Base-by-base conservation (phyloP, 2,329 filamentous ascomycete species). In the Fusarium albidum region DNA sequence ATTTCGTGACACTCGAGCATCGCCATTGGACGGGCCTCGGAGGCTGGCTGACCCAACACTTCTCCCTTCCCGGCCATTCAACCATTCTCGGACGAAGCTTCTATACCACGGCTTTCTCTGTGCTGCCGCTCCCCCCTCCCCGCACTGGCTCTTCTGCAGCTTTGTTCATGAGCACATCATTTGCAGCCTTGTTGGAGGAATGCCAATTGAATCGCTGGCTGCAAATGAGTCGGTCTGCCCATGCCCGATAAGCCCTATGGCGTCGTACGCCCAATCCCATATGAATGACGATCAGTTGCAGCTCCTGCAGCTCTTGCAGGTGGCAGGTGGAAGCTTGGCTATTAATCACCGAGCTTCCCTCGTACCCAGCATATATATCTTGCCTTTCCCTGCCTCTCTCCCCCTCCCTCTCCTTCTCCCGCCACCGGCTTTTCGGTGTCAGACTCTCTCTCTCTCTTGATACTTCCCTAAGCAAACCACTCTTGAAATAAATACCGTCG, bases 221-320 rank as follows among this genome's bases (percentile, higher is more conserved):
- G 37, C 49, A 40, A 40, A 52, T 49, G 62, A 66, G 57, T 41
- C 50, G 34, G 25, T 53, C 39, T 27, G 34, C 40, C 21, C 50
- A 42, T 40, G 40, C 43, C 32, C 39, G n/a, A 10, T 29, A 31
- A n/a, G 49, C 32, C 32, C 42, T 25, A 33, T 4, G 5, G 26
- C 7, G 15, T 43, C 63, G 64, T 67, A 67, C 40, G 46, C 39
- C 35, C 18, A 21, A 32, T 52, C 49, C 41, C n/a, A n/a, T n/a
- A 49, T 59, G 45, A 33, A 57, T 66, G 64, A 62, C 59, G 64
- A 56, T 51, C 52, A 47, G 29, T 52, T 18, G 27, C 15, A 38
- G 32, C 40, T 38, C 49, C n/a, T n/a, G n/a, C n/a, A n/a, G n/a
- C n/a, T n/a, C n/a, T n/a, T 39, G 31, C 31, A 33, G 33, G n/a